Evolutionary conservation across 1,139 yeast genomes (phyloP), one percentile per base, ranked within the genome.

Genomic region (Suhomyces coccinellae): DNA sequence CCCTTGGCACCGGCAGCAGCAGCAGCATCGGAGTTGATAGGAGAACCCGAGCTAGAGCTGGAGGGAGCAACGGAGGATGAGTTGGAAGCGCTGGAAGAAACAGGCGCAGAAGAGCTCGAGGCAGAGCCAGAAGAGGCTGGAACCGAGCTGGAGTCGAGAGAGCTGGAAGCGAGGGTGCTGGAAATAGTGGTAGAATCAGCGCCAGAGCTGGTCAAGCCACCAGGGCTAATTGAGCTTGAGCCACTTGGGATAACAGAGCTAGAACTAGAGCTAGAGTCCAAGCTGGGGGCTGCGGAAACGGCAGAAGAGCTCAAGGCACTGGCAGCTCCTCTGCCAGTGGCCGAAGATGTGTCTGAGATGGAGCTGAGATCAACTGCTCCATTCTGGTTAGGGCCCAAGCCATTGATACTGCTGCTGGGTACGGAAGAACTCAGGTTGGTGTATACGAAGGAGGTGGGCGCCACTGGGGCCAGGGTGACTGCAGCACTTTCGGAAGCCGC

Each of bases 401-500:
- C 24, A 20, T 9, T 20, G 24, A 20, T 5, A 20, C 24, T 14
- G 36, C 17, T 13, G n/a, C 26, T 34, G 29, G 36, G 26, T n/a
- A 27, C 6, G 14, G 29, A 55, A 14, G 63, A 52, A 7, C 56
- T 44, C 15, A 45, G 41, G 53, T 65, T 66, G 42, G 58, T 40
- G 52, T 60, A 66, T 26, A 52, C 50, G 51, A 66, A 66, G 2
- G 66, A 56, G 2, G 63, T 55, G 26, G 73, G 71, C 13, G 51
- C 69, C 36, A 39, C 63, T 49, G 17, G 38, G 38, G 15, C 45
- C 36, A 17, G 47, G 10, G 29, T 53, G 46, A 30, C 41, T 12
- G 1, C 60, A 48, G 28, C 59, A 47, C 22, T 61, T 7, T 64
- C 62, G 38, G 63, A 52, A 30, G 63, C 65, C 15, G 59, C 59